These are phyloP conservation scores for Neobulgaria alba DNA, from an alignment of 2,329 filamentous ascomycete species.

Conservation along the genomic window DNA sequence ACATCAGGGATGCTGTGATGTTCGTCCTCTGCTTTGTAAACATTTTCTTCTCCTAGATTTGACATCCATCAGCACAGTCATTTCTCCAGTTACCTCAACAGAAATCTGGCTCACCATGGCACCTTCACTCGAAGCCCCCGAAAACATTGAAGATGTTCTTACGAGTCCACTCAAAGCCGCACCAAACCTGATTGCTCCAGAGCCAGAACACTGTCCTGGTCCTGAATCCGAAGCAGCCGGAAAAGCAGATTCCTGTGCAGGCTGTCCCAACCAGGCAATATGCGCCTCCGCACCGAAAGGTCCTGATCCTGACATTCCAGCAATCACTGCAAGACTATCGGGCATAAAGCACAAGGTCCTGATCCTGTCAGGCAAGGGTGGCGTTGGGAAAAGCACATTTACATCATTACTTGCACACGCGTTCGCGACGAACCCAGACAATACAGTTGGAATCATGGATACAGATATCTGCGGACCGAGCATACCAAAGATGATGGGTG, in stretches of 20 bases:
- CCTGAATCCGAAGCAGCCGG: slow-evolving; percentile 69
- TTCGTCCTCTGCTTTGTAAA: not conserved
- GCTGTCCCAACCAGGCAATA: slow-evolving; percentile 92
- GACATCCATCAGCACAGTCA: too few species aligned
- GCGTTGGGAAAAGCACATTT: slow-evolving; percentile 94
- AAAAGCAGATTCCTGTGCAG: slow-evolving; percentile 75
- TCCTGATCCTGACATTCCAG: slow-evolving; percentile 84
- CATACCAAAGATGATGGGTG: slow-evolving; percentile 98
- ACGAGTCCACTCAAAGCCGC: slow-evolving; percentile 67
- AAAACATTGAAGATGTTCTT: slow-evolving; percentile 59
- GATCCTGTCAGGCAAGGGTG: slow-evolving; percentile 85
- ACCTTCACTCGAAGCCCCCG: slow-evolving; percentile 69
- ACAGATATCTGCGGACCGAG: slow-evolving; percentile 94
- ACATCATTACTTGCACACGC: slow-evolving; percentile 81
- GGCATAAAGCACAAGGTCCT: slow-evolving; percentile 87
- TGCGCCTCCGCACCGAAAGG: slow-evolving; percentile 93
- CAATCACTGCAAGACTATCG: slow-evolving; percentile 76
- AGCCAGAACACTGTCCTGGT: slow-evolving; percentile 94
- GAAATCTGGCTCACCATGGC: slow-evolving; percentile 50
- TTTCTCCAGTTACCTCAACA: not conserved
- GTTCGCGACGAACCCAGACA: slow-evolving; percentile 72
- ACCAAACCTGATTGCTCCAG: slow-evolving; percentile 82
- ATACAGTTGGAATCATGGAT: slow-evolving; percentile 89
- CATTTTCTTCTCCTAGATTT: not conserved
- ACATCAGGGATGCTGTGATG: not conserved